Evolutionary conservation across 768 basidiomycete genomes (phyloP).

Genomic region (Leccinum disarticulatum): DNA sequence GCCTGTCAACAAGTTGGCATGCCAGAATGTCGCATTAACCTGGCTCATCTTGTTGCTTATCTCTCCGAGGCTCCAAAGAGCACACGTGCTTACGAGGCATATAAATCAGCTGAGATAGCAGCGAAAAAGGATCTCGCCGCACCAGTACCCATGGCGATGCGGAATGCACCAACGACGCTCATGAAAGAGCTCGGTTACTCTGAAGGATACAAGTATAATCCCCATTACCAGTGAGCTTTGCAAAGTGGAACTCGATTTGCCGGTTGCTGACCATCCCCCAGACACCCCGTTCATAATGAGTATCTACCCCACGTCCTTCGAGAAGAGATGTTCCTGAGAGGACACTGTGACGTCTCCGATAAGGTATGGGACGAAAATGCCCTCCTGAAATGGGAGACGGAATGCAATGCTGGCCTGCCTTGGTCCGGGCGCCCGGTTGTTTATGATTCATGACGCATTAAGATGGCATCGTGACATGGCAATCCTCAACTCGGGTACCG

Average conservation of each 20-base stretch:
- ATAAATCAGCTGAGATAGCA: constrained; percentile 63
- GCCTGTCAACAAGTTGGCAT: constrained; percentile 74
- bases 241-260: not conserved
- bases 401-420: constrained; percentile 44
- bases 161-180: constrained; percentile 74
- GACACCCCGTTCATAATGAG: constrained; percentile 66
- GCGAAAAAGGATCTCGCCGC: constrained; percentile 51
- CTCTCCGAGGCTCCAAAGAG: constrained; percentile 83
- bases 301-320: constrained; percentile 55
- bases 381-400: constrained; percentile 54
- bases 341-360: constrained; percentile 40
- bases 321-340: constrained; percentile 44
- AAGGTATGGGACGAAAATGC: constrained; percentile 64
- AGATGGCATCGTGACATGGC: not conserved
- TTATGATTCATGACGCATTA: not conserved
- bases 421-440: constrained; percentile 45
- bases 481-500: not conserved
- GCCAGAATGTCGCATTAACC: constrained; percentile 78
- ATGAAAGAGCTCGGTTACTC: constrained; percentile 74
- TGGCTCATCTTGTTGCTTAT: constrained; percentile 76
- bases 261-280: constrained; percentile 20
- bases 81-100: constrained; percentile 77
- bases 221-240: constrained; percentile 48
- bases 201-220: constrained; percentile 63
- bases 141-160: constrained; percentile 68